A percentile compares a stretch with the other conserved stretches of the same genome.
Evolutionary conservation across 2,329 filamentous ascomycete genomes (phyloP).

Genomic region (Malbranchea cinnamomea): DNA sequence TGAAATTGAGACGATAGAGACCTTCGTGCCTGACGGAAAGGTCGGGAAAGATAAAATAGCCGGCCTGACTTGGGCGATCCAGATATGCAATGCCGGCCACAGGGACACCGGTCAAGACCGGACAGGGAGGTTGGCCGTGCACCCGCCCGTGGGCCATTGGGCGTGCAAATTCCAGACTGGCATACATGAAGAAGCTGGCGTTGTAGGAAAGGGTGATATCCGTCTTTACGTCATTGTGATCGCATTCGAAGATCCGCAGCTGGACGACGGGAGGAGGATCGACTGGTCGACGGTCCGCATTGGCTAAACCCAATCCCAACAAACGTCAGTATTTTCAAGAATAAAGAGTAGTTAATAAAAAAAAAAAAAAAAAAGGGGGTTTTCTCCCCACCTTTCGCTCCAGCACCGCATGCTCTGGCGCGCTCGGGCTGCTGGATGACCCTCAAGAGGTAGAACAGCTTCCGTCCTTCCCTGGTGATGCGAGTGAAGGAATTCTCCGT

Average conservation of each 20-base stretch:
- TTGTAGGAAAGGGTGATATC: conserved; percentile 85
- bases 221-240: conserved; percentile 40
- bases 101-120: conserved; percentile 86
- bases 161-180: conserved; percentile 75
- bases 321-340: not conserved
- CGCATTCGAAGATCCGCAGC: conserved; percentile 64
- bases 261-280: conserved; percentile 92
- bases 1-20: conserved; percentile 79
- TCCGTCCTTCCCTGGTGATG: conserved; percentile 58
- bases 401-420: conserved; percentile 85
- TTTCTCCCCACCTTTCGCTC: conserved; percentile 79
- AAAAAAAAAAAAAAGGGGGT: conserved; percentile 1
- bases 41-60: conserved; percentile 97
- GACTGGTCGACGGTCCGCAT: conserved; percentile 78
- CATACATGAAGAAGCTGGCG: conserved; percentile 94
- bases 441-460: conserved; percentile 64
- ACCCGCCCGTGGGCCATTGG: conserved; percentile 69
- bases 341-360: too few relatives aligned
- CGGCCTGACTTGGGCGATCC: conserved; percentile 62
- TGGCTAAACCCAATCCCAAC: conserved; percentile 38
- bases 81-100: conserved; percentile 94
- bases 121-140: conserved; percentile 51
- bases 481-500: conserved; percentile 38
- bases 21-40: conserved; percentile 92
- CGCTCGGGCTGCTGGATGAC: conserved; percentile 92